These are phyloP conservation scores for Babjeviella inositovora DNA, from an alignment of 805 yeast genomes.

Conservation along the genomic window DNA sequence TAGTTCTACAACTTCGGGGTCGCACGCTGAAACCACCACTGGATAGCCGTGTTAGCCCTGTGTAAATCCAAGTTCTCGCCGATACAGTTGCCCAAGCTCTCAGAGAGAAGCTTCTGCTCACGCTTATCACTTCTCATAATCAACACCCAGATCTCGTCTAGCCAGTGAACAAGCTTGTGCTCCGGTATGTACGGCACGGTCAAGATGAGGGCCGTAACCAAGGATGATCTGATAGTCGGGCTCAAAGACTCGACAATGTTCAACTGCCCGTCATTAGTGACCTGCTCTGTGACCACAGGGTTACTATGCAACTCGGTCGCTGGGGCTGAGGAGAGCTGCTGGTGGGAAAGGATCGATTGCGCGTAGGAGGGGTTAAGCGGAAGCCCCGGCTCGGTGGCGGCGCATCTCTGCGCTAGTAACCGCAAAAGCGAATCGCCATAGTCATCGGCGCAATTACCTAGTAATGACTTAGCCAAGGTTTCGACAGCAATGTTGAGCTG, in stretches of 20 bases:
- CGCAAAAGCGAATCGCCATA: too few species aligned
- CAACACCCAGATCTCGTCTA: slow-evolving; percentile 22
- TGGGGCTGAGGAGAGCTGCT: too few species aligned
- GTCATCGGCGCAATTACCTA: not conserved
- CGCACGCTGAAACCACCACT: slow-evolving; percentile 43
- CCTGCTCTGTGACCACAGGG: not conserved
- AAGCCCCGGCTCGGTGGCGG: too few species aligned
- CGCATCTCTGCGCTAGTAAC: too few species aligned
- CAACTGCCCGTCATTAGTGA: slow-evolving; percentile 3
- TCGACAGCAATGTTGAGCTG: slow-evolving; percentile 45
- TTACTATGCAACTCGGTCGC: too few species aligned
- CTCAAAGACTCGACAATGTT: slow-evolving; percentile 6
- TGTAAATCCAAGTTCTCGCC: slow-evolving; percentile 43
- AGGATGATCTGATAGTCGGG: slow-evolving; percentile 26
- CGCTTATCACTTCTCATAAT: slow-evolving; percentile 11
- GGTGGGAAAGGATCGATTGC: too few species aligned
- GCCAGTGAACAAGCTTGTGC: slow-evolving; percentile 23
- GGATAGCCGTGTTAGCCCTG: slow-evolving; percentile 33
- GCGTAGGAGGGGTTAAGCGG: too few species aligned
- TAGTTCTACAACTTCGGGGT: slow-evolving; percentile 5
- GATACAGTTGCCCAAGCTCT: slow-evolving; percentile 32
- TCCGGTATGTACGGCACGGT: slow-evolving; percentile 36
- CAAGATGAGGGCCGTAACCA: slow-evolving; percentile 26
- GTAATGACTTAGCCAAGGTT: slow-evolving; percentile 25
- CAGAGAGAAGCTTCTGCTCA: slow-evolving; percentile 21